A percentile compares a stretch with the other conserved stretches of the same genome.
These are phyloP conservation scores for Ceratocystiopsis sp. DNA, from an alignment of 2,329 filamentous ascomycete genomes.

Conservation along the genomic window DNA sequence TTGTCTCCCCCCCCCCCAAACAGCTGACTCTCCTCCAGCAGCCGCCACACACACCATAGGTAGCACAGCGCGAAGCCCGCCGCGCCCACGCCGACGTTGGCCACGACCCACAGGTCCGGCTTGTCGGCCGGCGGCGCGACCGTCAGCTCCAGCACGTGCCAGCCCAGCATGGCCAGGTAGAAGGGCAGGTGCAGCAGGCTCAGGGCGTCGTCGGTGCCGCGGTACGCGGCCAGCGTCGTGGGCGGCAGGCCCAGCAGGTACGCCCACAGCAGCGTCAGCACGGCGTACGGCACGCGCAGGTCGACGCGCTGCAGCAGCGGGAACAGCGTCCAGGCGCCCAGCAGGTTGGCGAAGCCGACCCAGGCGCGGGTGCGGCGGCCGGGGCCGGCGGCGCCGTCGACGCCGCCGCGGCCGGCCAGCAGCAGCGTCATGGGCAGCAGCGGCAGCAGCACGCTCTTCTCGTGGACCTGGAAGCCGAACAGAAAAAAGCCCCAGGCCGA, in stretches of 20 bases:
- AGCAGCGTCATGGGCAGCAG: conserved; percentile 86
- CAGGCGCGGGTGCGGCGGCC: conserved; percentile 63
- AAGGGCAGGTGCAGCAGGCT: conserved; percentile 54
- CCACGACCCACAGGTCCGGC: conserved; percentile 87
- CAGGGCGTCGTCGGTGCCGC: conserved; percentile 33
- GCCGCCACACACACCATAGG: conserved; percentile 69
- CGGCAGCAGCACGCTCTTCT: conserved; percentile 89
- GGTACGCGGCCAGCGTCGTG: conserved; percentile 52
- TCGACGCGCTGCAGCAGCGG: conserved; percentile 77
- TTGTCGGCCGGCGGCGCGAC: conserved; percentile 54
- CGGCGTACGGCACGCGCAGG: conserved; percentile 65
- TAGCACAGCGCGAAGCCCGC: conserved; percentile 78
- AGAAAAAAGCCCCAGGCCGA: conserved; percentile 96
- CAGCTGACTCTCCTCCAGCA: conserved; percentile 42
- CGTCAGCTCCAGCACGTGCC: conserved; percentile 63
- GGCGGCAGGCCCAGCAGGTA: conserved; percentile 82
- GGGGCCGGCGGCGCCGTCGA: conserved; percentile 62
- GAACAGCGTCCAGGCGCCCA: conserved; percentile 87
- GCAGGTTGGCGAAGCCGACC: conserved; percentile 89
- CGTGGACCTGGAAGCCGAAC: conserved; percentile 95
- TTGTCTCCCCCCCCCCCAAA: conserved; percentile 19
- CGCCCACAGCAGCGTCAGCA: conserved; percentile 75
- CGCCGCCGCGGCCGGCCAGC: conserved; percentile 58
- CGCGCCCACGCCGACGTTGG: conserved; percentile 74
- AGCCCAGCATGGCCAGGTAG: conserved; percentile 60